phyloP scores from a whole-genome alignment of 2,329 filamentous ascomycete genomes.

The Claviceps quebecensis region DNA sequence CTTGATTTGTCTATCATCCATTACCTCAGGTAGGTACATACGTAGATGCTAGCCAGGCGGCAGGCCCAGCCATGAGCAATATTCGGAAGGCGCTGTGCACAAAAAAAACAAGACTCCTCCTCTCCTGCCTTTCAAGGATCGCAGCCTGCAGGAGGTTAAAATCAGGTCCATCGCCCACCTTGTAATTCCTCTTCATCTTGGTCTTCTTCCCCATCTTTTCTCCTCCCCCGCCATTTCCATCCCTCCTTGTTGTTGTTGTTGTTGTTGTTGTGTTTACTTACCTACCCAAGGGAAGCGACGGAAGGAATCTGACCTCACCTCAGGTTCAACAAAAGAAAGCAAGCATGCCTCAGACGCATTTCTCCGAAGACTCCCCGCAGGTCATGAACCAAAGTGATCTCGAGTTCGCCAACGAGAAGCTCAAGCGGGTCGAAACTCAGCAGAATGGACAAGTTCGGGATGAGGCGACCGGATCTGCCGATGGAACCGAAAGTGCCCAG shows the following conservation, averaged over 20 bases:
- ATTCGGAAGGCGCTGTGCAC: background rate
- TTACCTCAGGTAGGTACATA: background rate
- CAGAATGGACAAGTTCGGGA: constrained; percentile 1
- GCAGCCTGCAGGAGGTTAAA: background rate
- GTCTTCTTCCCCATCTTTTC: background rate
- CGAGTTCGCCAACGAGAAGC: constrained; percentile 21
- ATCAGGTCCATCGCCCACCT: background rate
- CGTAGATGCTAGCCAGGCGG: background rate
- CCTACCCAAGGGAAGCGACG: background rate
- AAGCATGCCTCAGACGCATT: constrained; percentile 19
- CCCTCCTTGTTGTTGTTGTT: background rate
- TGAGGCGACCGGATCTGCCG: constrained; percentile 1
- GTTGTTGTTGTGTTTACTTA: too few species aligned
- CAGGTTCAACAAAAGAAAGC: background rate
- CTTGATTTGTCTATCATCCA: background rate
- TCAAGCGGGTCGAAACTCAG: constrained; percentile 17
- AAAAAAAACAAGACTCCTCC: background rate
- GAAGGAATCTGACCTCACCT: background rate
- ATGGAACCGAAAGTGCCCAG: constrained; percentile 6
- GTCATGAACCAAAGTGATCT: constrained; percentile 23
- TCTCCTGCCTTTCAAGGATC: background rate
- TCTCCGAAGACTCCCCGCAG: constrained; percentile 23
- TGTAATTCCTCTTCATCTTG: background rate
- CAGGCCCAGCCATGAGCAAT: background rate
- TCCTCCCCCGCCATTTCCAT: background rate